Evolutionary conservation across 2,329 filamentous ascomycete species (phyloP), one percentile per base, ranked within the genome.

Genomic region (Karstenula rhodostoma): DNA sequence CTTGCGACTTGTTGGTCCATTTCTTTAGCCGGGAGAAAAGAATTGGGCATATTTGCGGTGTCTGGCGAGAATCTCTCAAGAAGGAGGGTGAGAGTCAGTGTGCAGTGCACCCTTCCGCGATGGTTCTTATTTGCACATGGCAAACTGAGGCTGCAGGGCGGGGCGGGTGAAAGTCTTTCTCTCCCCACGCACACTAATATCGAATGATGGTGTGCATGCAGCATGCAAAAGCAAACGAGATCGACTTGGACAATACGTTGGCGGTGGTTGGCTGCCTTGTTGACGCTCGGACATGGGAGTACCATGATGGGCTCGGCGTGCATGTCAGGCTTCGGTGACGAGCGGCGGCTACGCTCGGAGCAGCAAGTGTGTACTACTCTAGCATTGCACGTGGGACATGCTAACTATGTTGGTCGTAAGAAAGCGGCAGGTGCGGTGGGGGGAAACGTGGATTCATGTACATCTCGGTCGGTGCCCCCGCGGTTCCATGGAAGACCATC

Each of bases 271-370:
- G 70, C 33, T 27, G 33, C 35, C 13, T 29, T 22, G 12, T 10
- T 27, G 22, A 19, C 49, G 49, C 49, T 40, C 25, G 49, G 49
- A 35, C 27, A 29, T 27, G 3, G 62, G 68, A 73, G 70, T 42
- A 72, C 70, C 69, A 7, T 72, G 69, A 66, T 73, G 70, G 59
- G 43, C 47, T 58, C 58, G 64, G 59, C 64, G 62, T 32, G 60
- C 22, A 56, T 42, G 53, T 59, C 27, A 54, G 62, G 37, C 27
- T 48, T 56, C 46, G 29, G n/a, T 53, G 40, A 50, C 22, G 42
- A 35, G 46, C 57, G 53, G 61, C 27, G 62, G 35, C 58, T 60
- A 64, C 15, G 32, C 42, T 51, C 15, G 46, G 49, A 47, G 40
- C 22, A 32, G 56, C 42, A 60, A 33, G 23, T 37, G 33, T 9